Conservation (phyloP, 176 grass and related monocot species). For the Neostapfia colusana region DNA sequence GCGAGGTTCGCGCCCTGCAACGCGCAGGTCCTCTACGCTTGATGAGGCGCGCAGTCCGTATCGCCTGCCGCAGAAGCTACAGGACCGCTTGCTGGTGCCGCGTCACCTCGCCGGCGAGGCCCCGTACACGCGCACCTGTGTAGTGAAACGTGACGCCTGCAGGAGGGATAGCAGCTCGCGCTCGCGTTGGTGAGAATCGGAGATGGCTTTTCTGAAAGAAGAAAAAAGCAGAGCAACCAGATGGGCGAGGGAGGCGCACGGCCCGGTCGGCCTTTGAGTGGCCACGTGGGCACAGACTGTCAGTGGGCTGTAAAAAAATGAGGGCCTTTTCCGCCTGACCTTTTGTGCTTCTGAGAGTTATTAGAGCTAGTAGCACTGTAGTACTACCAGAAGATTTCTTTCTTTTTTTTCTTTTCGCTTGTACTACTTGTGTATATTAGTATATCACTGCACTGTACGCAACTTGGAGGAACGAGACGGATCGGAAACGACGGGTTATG, state of each 20-base stretch:
- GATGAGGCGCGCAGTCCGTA: not conserved
- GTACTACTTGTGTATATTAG: not conserved
- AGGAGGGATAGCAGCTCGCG: not conserved
- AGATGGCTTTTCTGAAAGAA: not conserved
- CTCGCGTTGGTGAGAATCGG: not conserved
- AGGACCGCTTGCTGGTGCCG: not conserved
- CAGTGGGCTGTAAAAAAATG: not conserved
- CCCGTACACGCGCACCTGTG: not conserved
- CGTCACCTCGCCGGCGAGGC: not conserved
- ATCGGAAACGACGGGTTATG: not conserved
- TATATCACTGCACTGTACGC: not conserved
- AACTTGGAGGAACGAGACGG: not conserved
- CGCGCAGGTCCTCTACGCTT: slow-evolving; percentile 72
- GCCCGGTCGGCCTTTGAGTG: not conserved
- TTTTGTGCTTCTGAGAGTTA: not conserved
- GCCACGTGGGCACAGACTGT: not conserved
- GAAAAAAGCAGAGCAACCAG: not conserved
- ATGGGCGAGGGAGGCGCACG: not conserved
- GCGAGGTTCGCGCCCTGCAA: slow-evolving; percentile 73
- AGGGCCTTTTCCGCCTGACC: not conserved
- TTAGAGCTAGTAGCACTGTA: not conserved
- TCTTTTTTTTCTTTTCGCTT: not conserved
- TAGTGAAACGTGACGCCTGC: not conserved
- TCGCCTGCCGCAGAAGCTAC: slow-evolving; percentile 3
- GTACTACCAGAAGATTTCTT: not conserved